phyloP scores from a whole-genome alignment of 1,284 basidiomycete species.

The Cryptococcus floricola region DNA sequence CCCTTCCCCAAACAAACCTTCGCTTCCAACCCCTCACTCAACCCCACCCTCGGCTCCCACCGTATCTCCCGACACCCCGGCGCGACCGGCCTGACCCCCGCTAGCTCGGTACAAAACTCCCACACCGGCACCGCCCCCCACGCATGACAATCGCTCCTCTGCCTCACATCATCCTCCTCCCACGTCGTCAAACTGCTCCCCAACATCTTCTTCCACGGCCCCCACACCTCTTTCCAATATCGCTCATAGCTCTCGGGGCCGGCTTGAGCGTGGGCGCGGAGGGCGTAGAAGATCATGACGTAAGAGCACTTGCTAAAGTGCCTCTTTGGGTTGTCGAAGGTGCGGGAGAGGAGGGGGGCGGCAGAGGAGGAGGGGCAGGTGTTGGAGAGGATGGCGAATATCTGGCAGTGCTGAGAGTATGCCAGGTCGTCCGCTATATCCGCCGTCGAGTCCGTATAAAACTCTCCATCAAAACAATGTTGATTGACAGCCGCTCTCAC shows the following conservation, averaged over 20 bases:
- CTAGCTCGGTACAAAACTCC: constrained; percentile 28
- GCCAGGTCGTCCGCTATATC: constrained; percentile 13
- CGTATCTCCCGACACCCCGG: constrained; percentile 18
- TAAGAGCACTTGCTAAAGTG: constrained; percentile 24
- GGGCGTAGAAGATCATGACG: constrained; percentile 30
- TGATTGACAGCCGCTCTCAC: constrained; percentile 18
- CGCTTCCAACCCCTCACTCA: constrained; percentile 10
- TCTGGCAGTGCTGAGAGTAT: constrained; percentile 29
- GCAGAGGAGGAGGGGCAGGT: constrained; percentile 4
- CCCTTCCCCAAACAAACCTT: constrained; percentile 20
- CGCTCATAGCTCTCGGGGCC: constrained; percentile 18
- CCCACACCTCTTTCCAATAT: constrained; percentile 7
- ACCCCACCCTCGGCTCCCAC: constrained; percentile 10
- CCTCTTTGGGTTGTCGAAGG: constrained; percentile 6
- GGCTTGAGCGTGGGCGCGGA: constrained; percentile 22
- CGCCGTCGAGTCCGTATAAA: constrained; percentile 27
- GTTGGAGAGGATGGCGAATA: constrained; percentile 25
- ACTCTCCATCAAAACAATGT: constrained; percentile 26
- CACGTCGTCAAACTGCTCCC: constrained; percentile 26
- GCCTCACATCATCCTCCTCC: constrained; percentile 33
- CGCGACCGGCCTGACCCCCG: constrained; percentile 19
- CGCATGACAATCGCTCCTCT: constrained; percentile 32
- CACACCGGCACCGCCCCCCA: constrained; percentile 30
- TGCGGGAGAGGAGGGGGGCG: constrained; percentile 9
- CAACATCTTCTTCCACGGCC: constrained; percentile 26